These are phyloP conservation scores for Aspergillus steynii DNA, from an alignment of 495 filamentous ascomycete genomes.

Conservation along the genomic window DNA sequence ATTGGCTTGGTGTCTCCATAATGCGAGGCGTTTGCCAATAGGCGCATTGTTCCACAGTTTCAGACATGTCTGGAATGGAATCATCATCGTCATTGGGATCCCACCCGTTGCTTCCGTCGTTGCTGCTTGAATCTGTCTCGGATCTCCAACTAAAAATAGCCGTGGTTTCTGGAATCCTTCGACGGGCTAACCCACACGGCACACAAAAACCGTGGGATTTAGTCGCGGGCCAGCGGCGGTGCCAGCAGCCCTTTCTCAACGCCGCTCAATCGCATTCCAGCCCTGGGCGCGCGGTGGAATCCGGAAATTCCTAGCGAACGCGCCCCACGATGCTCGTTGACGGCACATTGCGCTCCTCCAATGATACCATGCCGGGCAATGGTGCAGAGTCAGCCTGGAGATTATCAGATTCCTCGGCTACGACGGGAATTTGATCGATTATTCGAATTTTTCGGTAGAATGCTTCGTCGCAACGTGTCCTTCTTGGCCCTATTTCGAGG, in stretches of 20 bases:
- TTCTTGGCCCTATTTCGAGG: neutral
- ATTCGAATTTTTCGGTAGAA: neutral
- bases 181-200: conserved; percentile 13
- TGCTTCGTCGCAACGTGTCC: neutral
- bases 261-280: neutral
- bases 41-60: neutral
- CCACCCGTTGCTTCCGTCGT: conserved; percentile 10
- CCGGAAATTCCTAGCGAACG: neutral
- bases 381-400: neutral
- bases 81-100: conserved; percentile 15
- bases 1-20: neutral
- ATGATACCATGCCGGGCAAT: neutral
- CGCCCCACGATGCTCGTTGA: conserved; percentile 8
- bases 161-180: conserved; percentile 30
- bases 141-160: conserved; percentile 11
- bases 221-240: conserved; percentile 5
- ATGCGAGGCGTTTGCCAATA: conserved; percentile 1
- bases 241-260: neutral
- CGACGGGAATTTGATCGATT: neutral
- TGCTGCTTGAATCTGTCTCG: conserved; percentile 8
- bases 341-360: neutral
- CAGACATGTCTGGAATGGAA: neutral
- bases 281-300: neutral
- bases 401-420: conserved; percentile 4
- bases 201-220: conserved; percentile 10